Evolutionary conservation across 148 eudicot genomes (phyloP), one percentile per base, ranked within the genome.

Genomic region (Heliamphora exappendiculata): DNA sequence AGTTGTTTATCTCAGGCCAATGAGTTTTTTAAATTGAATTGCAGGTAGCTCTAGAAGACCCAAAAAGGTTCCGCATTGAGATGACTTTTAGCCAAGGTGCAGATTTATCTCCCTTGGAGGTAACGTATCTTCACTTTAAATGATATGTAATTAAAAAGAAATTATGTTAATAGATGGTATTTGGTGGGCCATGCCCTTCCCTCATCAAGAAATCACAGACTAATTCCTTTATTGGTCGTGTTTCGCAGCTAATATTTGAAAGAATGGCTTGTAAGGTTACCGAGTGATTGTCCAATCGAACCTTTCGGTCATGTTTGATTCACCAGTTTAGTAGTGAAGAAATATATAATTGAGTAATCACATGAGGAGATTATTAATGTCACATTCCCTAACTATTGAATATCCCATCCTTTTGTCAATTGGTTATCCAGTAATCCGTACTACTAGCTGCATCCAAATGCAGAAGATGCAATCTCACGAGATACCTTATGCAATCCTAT

Each of bases 71-170:
- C 58, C 96, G 98, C 78, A 78, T 92, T 7, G 98, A 95, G 82
- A 69, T 95, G 89, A 95, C 98, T 72, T 95, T 95, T 82, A 95
- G 98, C 81, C 92, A 97, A 14, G 98, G 98, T 75, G 98, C 98
- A 74, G 98, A 95, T 85, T 90, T 92, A 78, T 95, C 94, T 26
- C 97, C 97, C 24, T 63, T 95, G 80, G 94, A 95, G 97, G 98
- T 95, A 86, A 84, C 39, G 37, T 14, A 19, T 60, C 53, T 72
- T 71, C 55, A 20, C 14, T 78, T 28, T 26, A 6, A 16, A 28
- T 45, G 13, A 66, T 37, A 37, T 41, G 29, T 33, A 33, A 19
- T 37, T n/a, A 31, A 50, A 54, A 54, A n/a, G 10, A 59, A 63
- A 7, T 34, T 42, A 13, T 64, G 8, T 14, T 53, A 13, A 14